Evolutionary conservation across 805 yeast species (phyloP), one percentile per base, ranked within the genome.

Genomic region (Saccharomycopsis synnaedendra): DNA sequence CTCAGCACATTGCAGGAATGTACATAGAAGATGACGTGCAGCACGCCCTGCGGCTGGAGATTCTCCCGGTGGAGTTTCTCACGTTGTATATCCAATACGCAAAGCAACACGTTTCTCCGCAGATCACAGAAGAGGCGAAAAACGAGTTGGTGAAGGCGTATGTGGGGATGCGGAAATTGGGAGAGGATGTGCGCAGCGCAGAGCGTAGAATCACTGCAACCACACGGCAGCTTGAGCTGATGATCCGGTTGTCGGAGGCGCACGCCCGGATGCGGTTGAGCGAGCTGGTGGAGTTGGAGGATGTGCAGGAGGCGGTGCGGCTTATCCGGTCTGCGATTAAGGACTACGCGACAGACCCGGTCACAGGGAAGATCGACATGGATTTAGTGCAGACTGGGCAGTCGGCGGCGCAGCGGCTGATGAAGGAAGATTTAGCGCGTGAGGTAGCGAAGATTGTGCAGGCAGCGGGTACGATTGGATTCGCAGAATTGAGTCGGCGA

Each of bases 261-360:
- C 97, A 93, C 62, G 98, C 99, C 1, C 89, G 88, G 66, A 85
- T 93, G 95, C 78, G 96, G 57, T 70, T 93, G 32, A 75, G 90
- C 1, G 66, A 71, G 1, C 61, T 57, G 0, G 99, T 93, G 4
- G 82, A 80, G 47, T 69, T 84, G 30, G 72, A 71, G 32, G 99
- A 93, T 63, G 98, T 93, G 4, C 72, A 74, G 51, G 99, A 93
- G 62, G 95, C 97, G 0, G 97, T 89, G 3, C 75, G 99, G 55
- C 71, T 93, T 55, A 93, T 90, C 61, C 80, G 84, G 57, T 77
- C 95, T 3, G 99, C 99, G 9, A 85, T 93, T 55, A 93, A 93
- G 63, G 97, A 93, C 55, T 93, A 93, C 62, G 99, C 99, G 10
- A 93, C 96, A 3, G 99, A 93, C 67, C 98, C 98, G 29, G 70